Percentiles rank a stretch among this genome's conserved stretches.
phyloP scores from a whole-genome alignment of 2,329 filamentous ascomycete genomes.

The Sordariomycetes sp. region DNA sequence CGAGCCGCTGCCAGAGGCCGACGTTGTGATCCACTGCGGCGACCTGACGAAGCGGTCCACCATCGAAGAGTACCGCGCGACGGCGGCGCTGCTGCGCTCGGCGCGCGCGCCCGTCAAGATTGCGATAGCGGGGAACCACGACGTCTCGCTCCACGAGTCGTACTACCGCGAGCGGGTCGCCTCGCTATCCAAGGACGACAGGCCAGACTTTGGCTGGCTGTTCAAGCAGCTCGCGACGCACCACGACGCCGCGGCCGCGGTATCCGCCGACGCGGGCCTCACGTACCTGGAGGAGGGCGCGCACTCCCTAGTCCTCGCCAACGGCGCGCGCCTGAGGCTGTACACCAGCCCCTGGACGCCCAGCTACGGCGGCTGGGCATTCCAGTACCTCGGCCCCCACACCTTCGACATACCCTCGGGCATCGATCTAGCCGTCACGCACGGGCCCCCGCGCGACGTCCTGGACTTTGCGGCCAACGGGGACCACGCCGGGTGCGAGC shows the following conservation, averaged over 20 bases:
- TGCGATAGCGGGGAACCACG: constrained; percentile 37
- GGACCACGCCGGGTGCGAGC: constrained; percentile 15
- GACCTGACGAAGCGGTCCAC: constrained; percentile 32
- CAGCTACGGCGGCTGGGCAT: constrained; percentile 19
- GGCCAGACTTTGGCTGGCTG: background rate
- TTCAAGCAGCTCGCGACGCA: background rate
- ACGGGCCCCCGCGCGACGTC: constrained; percentile 23
- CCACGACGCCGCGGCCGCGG: background rate
- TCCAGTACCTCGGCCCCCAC: constrained; percentile 24
- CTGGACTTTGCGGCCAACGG: constrained; percentile 20
- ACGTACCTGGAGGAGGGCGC: constrained; percentile 28
- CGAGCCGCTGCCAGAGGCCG: constrained; percentile 10
- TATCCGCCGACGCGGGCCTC: constrained; percentile 7
- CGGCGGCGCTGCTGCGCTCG: constrained; percentile 21
- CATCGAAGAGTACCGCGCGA: constrained; percentile 20
- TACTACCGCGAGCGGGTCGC: constrained; percentile 1
- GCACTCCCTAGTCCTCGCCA: constrained; percentile 22
- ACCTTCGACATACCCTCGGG: constrained; percentile 12
- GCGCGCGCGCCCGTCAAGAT: constrained; percentile 31
- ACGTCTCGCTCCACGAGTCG: constrained; percentile 24
- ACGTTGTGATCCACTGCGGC: constrained; percentile 35
- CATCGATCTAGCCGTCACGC: constrained; percentile 19
- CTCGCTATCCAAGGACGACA: background rate
- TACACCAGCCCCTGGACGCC: constrained; percentile 33
- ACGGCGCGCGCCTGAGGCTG: constrained; percentile 24